Percentiles rank a stretch among this genome's conserved stretches.
Conservation (phyloP, 1,284 basidiomycete genomes). For the Sphagnurus paluster region DNA sequence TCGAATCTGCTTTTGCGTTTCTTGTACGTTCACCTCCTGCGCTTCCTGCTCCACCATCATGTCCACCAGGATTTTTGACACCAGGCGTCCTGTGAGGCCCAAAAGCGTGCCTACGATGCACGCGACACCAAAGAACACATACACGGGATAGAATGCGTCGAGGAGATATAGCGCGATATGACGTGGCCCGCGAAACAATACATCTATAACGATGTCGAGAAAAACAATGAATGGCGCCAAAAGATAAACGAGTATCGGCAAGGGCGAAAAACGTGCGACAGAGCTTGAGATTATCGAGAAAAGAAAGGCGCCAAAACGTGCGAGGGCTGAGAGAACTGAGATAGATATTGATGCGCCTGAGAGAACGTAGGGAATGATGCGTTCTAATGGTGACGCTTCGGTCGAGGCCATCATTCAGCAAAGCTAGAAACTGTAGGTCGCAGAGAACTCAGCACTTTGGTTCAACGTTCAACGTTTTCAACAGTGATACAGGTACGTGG, state of each 20-base stretch:
- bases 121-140: constrained; percentile 59
- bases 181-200: constrained; percentile 49
- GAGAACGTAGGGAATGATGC: constrained; percentile 14
- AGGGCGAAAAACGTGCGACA: constrained; percentile 32
- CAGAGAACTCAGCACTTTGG: too few relatives aligned
- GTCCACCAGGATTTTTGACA: constrained; percentile 15
- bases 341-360: constrained; percentile 8
- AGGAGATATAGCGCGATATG: constrained; percentile 36
- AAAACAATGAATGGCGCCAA: constrained; percentile 51
- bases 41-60: background rate
- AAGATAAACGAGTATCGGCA: constrained; percentile 43
- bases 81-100: constrained; percentile 41
- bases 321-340: constrained; percentile 7
- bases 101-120: constrained; percentile 53
- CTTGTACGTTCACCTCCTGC: too few relatives aligned
- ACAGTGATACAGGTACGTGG: too few relatives aligned
- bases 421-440: too few relatives aligned
- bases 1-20: too few relatives aligned
- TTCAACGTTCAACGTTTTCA: too few relatives aligned
- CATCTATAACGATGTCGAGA: constrained; percentile 39
- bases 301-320: constrained; percentile 11
- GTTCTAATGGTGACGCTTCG: constrained; percentile 12
- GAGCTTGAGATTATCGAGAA: constrained; percentile 27
- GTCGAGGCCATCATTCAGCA: constrained; percentile 10
- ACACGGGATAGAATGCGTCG: constrained; percentile 57